Conservation (phyloP, 257 asterid species). For the Mentha longifolia region DNA sequence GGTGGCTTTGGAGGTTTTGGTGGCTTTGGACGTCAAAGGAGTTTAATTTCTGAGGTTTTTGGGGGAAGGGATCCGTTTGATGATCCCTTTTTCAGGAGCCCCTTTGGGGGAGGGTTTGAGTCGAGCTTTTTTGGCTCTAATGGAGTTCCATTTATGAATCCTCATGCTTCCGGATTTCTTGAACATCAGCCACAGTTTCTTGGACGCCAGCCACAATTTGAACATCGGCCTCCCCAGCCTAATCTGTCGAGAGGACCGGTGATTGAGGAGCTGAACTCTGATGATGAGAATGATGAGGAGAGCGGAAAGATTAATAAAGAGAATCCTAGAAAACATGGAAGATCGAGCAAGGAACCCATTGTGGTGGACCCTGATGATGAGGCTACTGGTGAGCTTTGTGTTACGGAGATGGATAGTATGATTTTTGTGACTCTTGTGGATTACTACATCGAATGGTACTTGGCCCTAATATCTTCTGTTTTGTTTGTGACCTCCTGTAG, state of each 20-base stretch:
- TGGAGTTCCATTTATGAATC: conserved; percentile 46
- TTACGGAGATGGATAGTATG: neutral
- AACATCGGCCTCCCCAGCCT: conserved; percentile 44
- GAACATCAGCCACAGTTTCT: conserved; percentile 33
- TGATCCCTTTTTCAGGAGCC: conserved; percentile 80
- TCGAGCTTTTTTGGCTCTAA: conserved; percentile 50
- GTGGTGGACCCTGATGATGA: conserved; percentile 79
- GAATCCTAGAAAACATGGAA: conserved; percentile 75
- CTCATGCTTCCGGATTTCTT: conserved; percentile 24
- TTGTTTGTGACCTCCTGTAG: conserved; percentile 36
- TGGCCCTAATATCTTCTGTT: neutral
- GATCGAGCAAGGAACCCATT: conserved; percentile 70
- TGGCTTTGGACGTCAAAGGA: conserved; percentile 62
- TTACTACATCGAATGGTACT: neutral
- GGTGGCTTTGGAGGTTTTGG: conserved; percentile 45
- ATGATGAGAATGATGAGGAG: conserved; percentile 67
- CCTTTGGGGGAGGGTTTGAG: conserved; percentile 62
- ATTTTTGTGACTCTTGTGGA: neutral
- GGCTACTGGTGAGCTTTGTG: conserved; percentile 54
- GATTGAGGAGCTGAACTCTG: conserved; percentile 90
- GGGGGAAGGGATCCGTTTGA: conserved; percentile 89
- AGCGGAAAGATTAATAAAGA: conserved; percentile 40
- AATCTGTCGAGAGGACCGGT: conserved; percentile 65
- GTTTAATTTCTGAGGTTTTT: conserved; percentile 56
- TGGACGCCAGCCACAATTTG: conserved; percentile 30